phyloP scores from a whole-genome alignment of 345 rosid species.

The Aurinia saxatilis region DNA sequence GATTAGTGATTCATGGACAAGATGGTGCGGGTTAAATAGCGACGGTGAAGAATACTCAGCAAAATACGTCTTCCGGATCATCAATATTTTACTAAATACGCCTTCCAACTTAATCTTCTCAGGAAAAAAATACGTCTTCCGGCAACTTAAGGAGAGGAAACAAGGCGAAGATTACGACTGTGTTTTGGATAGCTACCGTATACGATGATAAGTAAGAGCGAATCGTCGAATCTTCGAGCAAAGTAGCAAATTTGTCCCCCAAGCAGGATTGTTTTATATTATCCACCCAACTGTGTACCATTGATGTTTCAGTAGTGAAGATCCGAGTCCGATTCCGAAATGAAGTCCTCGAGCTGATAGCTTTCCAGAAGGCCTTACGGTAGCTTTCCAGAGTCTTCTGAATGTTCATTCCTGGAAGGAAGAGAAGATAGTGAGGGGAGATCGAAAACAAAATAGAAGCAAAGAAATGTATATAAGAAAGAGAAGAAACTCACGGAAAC shows the following conservation, averaged over 20 bases:
- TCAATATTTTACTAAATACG: too few relatives aligned
- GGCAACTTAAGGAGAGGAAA: too few relatives aligned
- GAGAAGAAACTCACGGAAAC: constrained; percentile 52
- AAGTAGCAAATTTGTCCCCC: constrained; percentile 75
- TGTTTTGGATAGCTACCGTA: too few relatives aligned
- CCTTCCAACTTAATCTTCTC: too few relatives aligned
- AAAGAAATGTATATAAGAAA: background rate
- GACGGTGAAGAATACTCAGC: too few relatives aligned
- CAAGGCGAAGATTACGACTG: too few relatives aligned
- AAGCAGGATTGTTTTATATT: constrained; percentile 57
- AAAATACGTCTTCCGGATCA: too few relatives aligned
- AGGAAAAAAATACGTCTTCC: too few relatives aligned
- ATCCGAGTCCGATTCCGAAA: constrained; percentile 31
- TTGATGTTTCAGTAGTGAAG: constrained; percentile 76
- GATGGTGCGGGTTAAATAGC: too few relatives aligned
- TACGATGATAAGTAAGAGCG: too few relatives aligned
- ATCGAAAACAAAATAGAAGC: background rate
- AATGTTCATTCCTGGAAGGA: constrained; percentile 61
- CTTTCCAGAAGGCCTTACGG: constrained; percentile 61
- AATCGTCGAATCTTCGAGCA: constrained; percentile 42
- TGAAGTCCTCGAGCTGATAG: constrained; percentile 77
- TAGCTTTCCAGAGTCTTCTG: constrained; percentile 54
- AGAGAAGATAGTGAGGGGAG: background rate
- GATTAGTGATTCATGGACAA: too few relatives aligned
- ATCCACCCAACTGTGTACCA: constrained; percentile 95